Base-by-base conservation (phyloP, 164 flowering plant species). In the Chimonanthus praecox region DNA sequence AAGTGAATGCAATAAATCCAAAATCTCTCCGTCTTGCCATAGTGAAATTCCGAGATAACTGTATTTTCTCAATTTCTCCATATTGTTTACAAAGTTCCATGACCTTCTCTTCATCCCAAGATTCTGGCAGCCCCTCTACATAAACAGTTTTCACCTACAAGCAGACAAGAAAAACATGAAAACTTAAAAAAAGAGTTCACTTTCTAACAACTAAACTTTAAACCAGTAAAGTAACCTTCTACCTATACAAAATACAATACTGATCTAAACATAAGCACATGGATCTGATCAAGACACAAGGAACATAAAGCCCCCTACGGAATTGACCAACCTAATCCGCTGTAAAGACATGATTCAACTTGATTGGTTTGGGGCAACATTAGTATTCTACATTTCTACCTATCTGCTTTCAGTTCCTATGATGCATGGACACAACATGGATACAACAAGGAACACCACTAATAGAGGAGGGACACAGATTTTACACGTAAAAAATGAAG, bases 71-170 rank as follows among this genome's bases (percentile, higher is more conserved):
- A 74, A 81, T 78, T 49, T 80, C 81, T 66, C 85, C 85, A 79
- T 79, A 82, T 67, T 81, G 83, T 65, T 81, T 62, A 72, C 83
- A 79, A 33, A 79, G 51, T 70, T 82, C 82, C 33, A 68, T 79
- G 47, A 82, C 76, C 71, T 80, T 82, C 58, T 66, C 81, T 51
- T 84, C 85, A 64, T 80, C 77, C 87, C 87, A 84, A 71, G 82
- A 78, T 43, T 69, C 76, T n/a, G 85, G 73, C 60, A 84, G 77
- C 18, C 83, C 79, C 69, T 84, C 83, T 72, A 84, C 60, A 74
- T 70, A 80, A 8, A 84, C 82, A 65, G 83, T 82, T 74, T 79
- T 84, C 44, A 84, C 80, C 87, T 84, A 71, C 72, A 75, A 69
- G 2, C n/a, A 54, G 20, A 3, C 70, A 11, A 63, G 18, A 33